Conservation (phyloP, 495 filamentous ascomycete genomes). For the Annulohypoxylon nitens region DNA sequence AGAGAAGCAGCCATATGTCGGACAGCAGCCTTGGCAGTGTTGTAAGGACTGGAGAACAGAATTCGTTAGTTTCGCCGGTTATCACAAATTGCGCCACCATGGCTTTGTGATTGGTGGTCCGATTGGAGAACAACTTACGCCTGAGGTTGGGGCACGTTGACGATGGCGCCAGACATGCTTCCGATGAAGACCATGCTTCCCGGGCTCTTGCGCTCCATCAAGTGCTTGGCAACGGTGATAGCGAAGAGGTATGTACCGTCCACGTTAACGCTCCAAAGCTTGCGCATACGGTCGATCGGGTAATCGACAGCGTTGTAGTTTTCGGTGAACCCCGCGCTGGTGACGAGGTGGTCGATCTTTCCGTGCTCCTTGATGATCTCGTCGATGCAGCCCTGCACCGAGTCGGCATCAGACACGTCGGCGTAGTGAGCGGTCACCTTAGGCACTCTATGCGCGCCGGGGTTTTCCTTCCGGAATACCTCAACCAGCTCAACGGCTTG, state of each 20-base stretch:
- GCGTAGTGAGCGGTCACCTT: constrained; percentile 90
- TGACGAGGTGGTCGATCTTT: constrained; percentile 91
- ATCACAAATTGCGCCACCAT: constrained; percentile 5
- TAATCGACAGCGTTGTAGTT: constrained; percentile 93
- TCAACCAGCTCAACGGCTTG: constrained; percentile 79
- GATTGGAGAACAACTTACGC: constrained; percentile 59
- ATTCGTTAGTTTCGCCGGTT: constrained; percentile 29
- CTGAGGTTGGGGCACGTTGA: constrained; percentile 95
- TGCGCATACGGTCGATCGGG: constrained; percentile 87
- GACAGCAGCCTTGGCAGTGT: constrained; percentile 89
- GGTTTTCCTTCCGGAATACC: constrained; percentile 81
- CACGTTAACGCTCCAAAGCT: constrained; percentile 94
- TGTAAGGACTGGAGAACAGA: constrained; percentile 72
- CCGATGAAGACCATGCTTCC: constrained; percentile 96
- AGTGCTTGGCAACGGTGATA: constrained; percentile 83
- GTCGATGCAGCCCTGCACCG: constrained; percentile 76
- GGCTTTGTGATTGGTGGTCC: not conserved
- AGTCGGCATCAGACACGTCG: constrained; percentile 83
- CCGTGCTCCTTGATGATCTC: constrained; percentile 78
- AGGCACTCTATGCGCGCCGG: constrained; percentile 72
- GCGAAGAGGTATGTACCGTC: constrained; percentile 95
- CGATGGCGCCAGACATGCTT: constrained; percentile 91
- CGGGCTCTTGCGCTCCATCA: constrained; percentile 81
- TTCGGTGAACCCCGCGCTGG: constrained; percentile 95
- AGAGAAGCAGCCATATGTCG: constrained; percentile 83